Conservation (phyloP, 73 alveolate genomes). For the Breviolum minutum region DNA sequence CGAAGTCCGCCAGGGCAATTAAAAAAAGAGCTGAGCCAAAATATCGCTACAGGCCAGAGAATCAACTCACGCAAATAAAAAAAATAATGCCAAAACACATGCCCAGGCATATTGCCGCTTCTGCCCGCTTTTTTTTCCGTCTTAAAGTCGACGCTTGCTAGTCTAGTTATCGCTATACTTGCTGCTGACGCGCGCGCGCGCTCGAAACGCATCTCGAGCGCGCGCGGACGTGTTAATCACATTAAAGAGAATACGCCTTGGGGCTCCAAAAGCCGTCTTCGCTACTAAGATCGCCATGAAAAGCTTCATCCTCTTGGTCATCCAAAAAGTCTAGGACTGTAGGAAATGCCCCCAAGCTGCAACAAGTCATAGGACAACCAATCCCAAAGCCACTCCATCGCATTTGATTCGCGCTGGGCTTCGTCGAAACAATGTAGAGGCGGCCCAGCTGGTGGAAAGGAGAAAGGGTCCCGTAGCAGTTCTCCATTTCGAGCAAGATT, state of each 20-base stretch:
- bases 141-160: no score
- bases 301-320: neutral
- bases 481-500: neutral
- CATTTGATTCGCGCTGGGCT: neutral
- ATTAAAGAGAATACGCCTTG: neutral
- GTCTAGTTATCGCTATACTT: no score
- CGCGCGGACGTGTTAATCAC: neutral
- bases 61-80: no score
- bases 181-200: neutral
- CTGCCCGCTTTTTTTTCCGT: no score
- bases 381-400: no score
- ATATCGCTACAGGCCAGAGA: no score
- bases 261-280: no score
- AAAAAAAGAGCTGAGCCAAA: no score
- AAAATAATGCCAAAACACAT: neutral
- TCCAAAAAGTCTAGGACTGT: neutral
- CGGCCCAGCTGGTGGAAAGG: neutral
- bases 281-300: no score
- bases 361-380: no score
- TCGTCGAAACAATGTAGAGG: neutral
- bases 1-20: neutral
- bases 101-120: no score
- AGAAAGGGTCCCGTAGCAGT: neutral
- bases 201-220: neutral
- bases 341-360: neutral